Percentiles rank a stretch among this genome's conserved stretches.
phyloP scores from a whole-genome alignment of 371 early-diverging fungal genomes.

The Chytridium lagenaria region DNA sequence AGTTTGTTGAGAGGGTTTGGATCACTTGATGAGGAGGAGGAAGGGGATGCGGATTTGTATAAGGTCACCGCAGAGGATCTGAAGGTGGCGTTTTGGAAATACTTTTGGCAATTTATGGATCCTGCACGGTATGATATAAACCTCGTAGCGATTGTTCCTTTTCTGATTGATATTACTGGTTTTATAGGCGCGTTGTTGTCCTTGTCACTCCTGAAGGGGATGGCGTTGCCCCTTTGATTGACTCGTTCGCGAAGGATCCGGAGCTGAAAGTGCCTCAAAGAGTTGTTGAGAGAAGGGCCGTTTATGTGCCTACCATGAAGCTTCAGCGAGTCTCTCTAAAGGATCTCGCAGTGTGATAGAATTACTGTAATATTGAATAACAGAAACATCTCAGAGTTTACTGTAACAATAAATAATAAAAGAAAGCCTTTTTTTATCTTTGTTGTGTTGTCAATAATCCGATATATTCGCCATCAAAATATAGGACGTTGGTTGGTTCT shows the following conservation, averaged over 20 bases:
- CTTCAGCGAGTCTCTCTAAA: neutral
- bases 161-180: neutral
- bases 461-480: too few relatives aligned
- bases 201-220: slow-evolving; percentile 2
- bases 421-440: too few relatives aligned
- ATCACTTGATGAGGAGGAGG: slow-evolving; percentile 41
- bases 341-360: neutral
- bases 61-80: slow-evolving; percentile 55
- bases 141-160: neutral
- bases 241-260: neutral
- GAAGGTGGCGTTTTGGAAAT: slow-evolving; percentile 52
- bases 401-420: too few relatives aligned
- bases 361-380: too few relatives aligned
- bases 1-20: slow-evolving; percentile 53
- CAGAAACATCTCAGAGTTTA: too few relatives aligned
- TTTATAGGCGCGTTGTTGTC: neutral
- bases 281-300: neutral
- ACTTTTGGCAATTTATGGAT: slow-evolving; percentile 60
- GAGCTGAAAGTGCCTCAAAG: neutral
- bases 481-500: too few relatives aligned
- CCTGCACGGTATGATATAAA: neutral
- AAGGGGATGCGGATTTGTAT: slow-evolving; percentile 44
- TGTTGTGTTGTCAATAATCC: too few relatives aligned
- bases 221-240: neutral
- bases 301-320: neutral